These are phyloP conservation scores for Boeremia exigua DNA, from an alignment of 2,329 filamentous ascomycete genomes.

Conservation along the genomic window DNA sequence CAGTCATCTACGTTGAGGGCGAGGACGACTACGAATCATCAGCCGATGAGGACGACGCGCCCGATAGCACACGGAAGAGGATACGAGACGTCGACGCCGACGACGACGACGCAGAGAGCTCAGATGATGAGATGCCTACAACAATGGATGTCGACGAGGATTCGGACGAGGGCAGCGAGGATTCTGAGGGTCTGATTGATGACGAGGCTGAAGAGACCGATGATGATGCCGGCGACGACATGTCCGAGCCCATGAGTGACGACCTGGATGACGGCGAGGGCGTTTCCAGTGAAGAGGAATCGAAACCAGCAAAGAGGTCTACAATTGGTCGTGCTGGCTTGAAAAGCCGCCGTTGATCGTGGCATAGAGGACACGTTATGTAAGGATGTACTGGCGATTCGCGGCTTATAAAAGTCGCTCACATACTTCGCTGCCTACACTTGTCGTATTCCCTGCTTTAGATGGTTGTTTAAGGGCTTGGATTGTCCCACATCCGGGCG, in stretches of 20 bases:
- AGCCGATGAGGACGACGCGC: conserved; percentile 44
- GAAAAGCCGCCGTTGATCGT: conserved; percentile 34
- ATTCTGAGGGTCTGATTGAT: conserved; percentile 57
- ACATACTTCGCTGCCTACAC: conserved; percentile 8
- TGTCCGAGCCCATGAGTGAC: conserved; percentile 54
- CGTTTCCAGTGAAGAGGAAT: conserved; percentile 52
- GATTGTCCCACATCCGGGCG: conserved; percentile 12
- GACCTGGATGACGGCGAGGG: conserved; percentile 53
- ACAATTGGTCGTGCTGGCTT: conserved; percentile 41
- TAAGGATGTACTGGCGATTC: conserved; percentile 14
- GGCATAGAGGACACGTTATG: conserved; percentile 11
- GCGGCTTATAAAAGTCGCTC: neutral
- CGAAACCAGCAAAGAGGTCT: conserved; percentile 42
- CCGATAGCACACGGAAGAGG: conserved; percentile 29
- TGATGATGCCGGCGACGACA: conserved; percentile 54
- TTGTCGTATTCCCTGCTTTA: conserved; percentile 6
- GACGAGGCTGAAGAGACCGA: conserved; percentile 60
- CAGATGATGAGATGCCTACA: conserved; percentile 64
- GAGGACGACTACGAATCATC: conserved; percentile 66
- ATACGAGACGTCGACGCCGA: conserved; percentile 29
- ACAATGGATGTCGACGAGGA: conserved; percentile 56
- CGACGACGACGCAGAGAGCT: conserved; percentile 43
- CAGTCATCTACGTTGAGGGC: conserved; percentile 86
- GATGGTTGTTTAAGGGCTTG: conserved; percentile 9
- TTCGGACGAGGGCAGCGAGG: conserved; percentile 63